Base-by-base conservation (phyloP, 768 basidiomycete species). In the Mycena pura region DNA sequence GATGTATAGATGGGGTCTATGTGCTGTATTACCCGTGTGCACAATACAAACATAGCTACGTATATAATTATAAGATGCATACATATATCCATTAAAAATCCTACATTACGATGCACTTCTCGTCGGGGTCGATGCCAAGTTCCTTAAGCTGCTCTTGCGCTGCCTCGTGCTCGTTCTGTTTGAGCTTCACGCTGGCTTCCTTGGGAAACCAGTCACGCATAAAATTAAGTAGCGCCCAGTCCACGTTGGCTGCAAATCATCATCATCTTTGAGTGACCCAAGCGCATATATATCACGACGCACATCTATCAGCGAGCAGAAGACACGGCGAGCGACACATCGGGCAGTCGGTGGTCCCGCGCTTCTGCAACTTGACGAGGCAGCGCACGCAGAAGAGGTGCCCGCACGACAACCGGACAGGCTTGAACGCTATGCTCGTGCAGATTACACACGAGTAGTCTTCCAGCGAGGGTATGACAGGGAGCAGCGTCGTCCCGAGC, bases 191-290 rank as follows among this genome's bases (percentile, higher is more conserved):
- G 58, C 80, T 85, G 15, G 93, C 81, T 71, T 97, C 96, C 14
- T 84, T 70, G 0, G 96, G 94, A 73, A 98, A 98, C 93, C 94
- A 97, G 67, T 91, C 88, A 58, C 89, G 82, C 89, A 97, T 93
- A 67, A 94, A 95, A 65, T 93, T 91, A 44, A 90, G 77, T 44
- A 93, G 71, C 2, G 86, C 91, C 82, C 86, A 86, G 68, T 94
- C 92, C 15, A 94, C 84, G 68, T 93, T 94, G 3, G 82, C 91
- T 93, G 59, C 19, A n/a, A n/a, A n/a, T n/a, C n/a, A n/a, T n/a
- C n/a, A n/a, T 31, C 13, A 66, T 22, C 39, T 60, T 24, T 2
- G 29, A 25, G 49, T 22, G 50, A 43, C 10, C 10, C 6, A 29
- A 24, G 15, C 59, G 51, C 28, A 17, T 28, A n/a, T 19, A 31